Percentiles rank a stretch among this genome's conserved stretches.
These are phyloP conservation scores for Grosmannia penicillata DNA, from an alignment of 2,329 filamentous ascomycete genomes.

Conservation along the genomic window DNA sequence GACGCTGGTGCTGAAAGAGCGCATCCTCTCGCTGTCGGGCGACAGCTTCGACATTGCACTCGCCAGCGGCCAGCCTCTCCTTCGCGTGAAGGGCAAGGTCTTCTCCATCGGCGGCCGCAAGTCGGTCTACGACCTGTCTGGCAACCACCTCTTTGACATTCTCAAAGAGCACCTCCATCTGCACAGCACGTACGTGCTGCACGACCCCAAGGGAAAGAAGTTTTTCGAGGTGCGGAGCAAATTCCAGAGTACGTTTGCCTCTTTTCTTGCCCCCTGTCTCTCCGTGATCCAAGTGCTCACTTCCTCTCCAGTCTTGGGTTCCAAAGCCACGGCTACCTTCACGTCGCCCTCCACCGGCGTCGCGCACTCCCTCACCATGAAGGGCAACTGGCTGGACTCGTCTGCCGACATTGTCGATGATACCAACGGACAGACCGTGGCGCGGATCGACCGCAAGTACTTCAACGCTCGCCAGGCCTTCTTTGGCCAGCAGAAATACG, in stretches of 20 bases:
- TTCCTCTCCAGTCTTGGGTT: slow-evolving; percentile 29
- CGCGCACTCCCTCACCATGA: slow-evolving; percentile 35
- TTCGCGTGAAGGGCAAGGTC: slow-evolving; percentile 41
- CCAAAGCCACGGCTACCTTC: slow-evolving; percentile 43
- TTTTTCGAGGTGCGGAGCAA: slow-evolving; percentile 41
- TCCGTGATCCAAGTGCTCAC: not conserved
- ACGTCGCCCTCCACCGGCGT: slow-evolving; percentile 28
- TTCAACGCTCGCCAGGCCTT: slow-evolving; percentile 42
- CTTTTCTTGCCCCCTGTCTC: no score
- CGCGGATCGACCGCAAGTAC: slow-evolving; percentile 42
- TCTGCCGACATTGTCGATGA: slow-evolving; percentile 42
- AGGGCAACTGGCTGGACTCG: slow-evolving; percentile 45
- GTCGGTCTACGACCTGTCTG: slow-evolving; percentile 35
- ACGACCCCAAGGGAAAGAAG: slow-evolving; percentile 28
- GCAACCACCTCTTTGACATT: slow-evolving; percentile 43
- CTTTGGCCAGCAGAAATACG: slow-evolving; percentile 50
- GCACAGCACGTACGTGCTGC: slow-evolving; percentile 34
- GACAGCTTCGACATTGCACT: slow-evolving; percentile 50
- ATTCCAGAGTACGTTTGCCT: slow-evolving; percentile 27
- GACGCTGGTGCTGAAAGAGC: slow-evolving; percentile 45
- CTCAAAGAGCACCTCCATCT: slow-evolving; percentile 35
- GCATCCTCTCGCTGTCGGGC: slow-evolving; percentile 44
- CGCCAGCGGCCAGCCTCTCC: slow-evolving; percentile 33
- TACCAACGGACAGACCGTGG: slow-evolving; percentile 34
- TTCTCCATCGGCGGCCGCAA: slow-evolving; percentile 39